Evolutionary conservation across 495 filamentous ascomycete genomes (phyloP).

Genomic region (Talaromyces wortmannii): DNA sequence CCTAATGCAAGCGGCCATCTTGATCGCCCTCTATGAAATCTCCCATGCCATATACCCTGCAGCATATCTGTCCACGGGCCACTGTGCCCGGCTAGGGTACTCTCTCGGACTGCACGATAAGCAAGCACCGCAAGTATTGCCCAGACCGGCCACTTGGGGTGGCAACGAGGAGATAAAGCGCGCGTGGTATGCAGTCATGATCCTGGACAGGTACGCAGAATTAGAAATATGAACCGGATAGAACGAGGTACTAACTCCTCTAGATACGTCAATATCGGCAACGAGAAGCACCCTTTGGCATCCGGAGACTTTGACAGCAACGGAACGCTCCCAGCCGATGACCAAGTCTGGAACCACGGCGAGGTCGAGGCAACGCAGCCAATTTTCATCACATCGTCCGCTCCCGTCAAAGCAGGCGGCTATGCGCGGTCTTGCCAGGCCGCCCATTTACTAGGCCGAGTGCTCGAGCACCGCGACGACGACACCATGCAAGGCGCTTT

Average conservation of each 20-base stretch:
- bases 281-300: background rate
- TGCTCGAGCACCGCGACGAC: background rate
- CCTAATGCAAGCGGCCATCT: conserved; percentile 13
- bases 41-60: conserved; percentile 24
- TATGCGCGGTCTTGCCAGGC: background rate
- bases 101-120: conserved; percentile 31
- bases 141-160: background rate
- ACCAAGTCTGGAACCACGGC: background rate
- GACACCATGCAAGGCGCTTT: background rate
- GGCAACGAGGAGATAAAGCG: conserved; percentile 41
- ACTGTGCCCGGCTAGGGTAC: conserved; percentile 23
- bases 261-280: background rate
- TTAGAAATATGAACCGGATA: no score
- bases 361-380: background rate
- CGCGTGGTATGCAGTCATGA: conserved; percentile 45
- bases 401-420: background rate
- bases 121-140: background rate
- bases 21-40: conserved; percentile 23
- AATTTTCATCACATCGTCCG: background rate
- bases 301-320: background rate
- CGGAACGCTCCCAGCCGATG: background rate
- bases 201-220: conserved; percentile 28
- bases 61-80: conserved; percentile 19
- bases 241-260: no score
- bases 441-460: background rate